Evolutionary conservation across 2,329 filamentous ascomycete species (phyloP).

Genomic region (Zasmidium angulare): DNA sequence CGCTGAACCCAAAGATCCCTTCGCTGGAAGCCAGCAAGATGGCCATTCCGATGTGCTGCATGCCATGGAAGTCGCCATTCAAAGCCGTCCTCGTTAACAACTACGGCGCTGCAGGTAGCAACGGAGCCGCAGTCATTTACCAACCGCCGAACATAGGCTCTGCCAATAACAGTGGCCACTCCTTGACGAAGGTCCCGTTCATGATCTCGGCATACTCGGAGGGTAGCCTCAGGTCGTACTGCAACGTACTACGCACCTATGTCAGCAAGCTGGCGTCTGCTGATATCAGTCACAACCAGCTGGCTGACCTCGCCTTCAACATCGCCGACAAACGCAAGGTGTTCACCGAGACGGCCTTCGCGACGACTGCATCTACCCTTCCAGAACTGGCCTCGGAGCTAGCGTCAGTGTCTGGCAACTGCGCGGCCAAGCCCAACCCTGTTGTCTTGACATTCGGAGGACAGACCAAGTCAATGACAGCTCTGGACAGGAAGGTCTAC

Average conservation of each 20-base stretch:
- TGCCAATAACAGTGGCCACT: background rate
- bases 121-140: slow-evolving; percentile 20
- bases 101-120: slow-evolving; percentile 41
- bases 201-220: background rate
- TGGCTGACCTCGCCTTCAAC: background rate
- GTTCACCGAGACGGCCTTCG: background rate
- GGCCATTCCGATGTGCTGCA: slow-evolving; percentile 4
- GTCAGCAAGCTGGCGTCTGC: background rate
- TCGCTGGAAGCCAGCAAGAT: background rate
- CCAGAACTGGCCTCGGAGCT: too few relatives aligned
- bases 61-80: slow-evolving; percentile 1
- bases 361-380: slow-evolving; percentile 10
- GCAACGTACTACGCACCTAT: background rate
- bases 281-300: background rate
- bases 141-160: background rate
- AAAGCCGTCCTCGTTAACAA: slow-evolving; percentile 34
- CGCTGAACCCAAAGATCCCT: slow-evolving; percentile 14
- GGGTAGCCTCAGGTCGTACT: background rate
- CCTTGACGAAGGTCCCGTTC: background rate
- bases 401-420: background rate
- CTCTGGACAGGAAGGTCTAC: background rate
- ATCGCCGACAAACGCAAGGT: background rate
- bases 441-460: slow-evolving; percentile 10
- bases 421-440: background rate
- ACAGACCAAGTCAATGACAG: background rate